A percentile compares a stretch with the other conserved stretches of the same genome.
These are phyloP conservation scores for Plasmodium billcollinsi DNA, from an alignment of 169 alveolate genomes.

Conservation along the genomic window DNA sequence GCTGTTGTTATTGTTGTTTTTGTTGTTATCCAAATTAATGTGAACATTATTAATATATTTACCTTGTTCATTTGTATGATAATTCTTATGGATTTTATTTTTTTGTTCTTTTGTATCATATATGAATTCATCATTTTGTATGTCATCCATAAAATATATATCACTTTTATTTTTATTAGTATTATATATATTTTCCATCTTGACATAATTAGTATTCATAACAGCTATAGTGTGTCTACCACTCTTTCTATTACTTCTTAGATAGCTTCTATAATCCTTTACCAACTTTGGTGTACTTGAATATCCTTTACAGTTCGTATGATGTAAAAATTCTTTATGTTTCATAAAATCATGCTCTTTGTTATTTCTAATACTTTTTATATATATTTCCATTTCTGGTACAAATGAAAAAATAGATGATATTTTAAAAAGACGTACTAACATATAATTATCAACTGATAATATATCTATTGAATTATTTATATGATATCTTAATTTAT, in stretches of 20 bases:
- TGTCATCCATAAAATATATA: too few species aligned
- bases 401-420: constrained; percentile 61
- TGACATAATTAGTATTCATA: background rate
- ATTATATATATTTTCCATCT: background rate
- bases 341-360: background rate
- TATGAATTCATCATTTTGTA: too few species aligned
- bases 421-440: constrained; percentile 45
- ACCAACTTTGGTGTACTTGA: background rate
- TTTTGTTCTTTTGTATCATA: too few species aligned
- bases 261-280: background rate
- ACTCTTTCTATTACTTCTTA: background rate
- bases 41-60: too few species aligned
- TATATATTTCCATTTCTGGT: constrained; percentile 37
- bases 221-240: background rate
- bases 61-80: too few species aligned
- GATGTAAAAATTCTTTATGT: too few species aligned
- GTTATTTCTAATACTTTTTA: constrained; percentile 1
- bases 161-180: too few species aligned
- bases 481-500: constrained; percentile 42
- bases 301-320: background rate
- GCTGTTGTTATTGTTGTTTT: too few species aligned
- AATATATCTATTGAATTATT: constrained; percentile 7
- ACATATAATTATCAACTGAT: constrained; percentile 18
- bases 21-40: too few species aligned
- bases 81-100: too few species aligned